Evolutionary conservation across 306 rosid species (phyloP).

Genomic region (Cicer cuneatum): DNA sequence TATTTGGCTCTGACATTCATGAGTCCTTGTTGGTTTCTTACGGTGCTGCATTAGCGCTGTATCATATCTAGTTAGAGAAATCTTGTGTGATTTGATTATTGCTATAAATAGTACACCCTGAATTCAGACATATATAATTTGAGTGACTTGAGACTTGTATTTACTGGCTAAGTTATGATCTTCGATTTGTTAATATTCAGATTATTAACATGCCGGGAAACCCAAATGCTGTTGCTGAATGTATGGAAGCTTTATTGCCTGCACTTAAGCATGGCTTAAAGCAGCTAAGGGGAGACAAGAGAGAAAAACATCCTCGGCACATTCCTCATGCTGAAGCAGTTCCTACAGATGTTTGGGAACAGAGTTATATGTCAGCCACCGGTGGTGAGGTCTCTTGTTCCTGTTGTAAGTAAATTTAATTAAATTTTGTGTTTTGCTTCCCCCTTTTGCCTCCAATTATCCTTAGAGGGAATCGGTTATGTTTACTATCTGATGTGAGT

Average conservation of each 20-base stretch:
- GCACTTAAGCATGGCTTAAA: conserved; percentile 89
- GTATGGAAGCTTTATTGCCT: conserved; percentile 89
- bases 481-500: conserved; percentile 10
- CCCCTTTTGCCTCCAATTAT: conserved; percentile 10
- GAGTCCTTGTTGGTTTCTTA: conserved; percentile 10
- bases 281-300: conserved; percentile 87
- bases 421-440: conserved; percentile 13
- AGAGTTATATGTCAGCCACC: conserved; percentile 63
- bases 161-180: conserved; percentile 17
- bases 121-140: conserved; percentile 10
- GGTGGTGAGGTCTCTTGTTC: conserved; percentile 57
- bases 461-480: neutral
- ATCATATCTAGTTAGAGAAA: conserved; percentile 6
- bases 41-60: conserved; percentile 12
- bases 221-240: conserved; percentile 93
- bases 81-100: conserved; percentile 22
- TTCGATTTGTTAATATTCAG: conserved; percentile 50
- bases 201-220: conserved; percentile 98
- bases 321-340: conserved; percentile 74
- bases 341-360: conserved; percentile 69
- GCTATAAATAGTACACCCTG: conserved; percentile 15
- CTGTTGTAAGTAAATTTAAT: conserved; percentile 59
- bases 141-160: conserved; percentile 14
- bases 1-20: neutral
- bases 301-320: conserved; percentile 87